Evolutionary conservation across 2,329 filamentous ascomycete species (phyloP), one percentile per base, ranked within the genome.

Genomic region (Tolypocladium tundrense): DNA sequence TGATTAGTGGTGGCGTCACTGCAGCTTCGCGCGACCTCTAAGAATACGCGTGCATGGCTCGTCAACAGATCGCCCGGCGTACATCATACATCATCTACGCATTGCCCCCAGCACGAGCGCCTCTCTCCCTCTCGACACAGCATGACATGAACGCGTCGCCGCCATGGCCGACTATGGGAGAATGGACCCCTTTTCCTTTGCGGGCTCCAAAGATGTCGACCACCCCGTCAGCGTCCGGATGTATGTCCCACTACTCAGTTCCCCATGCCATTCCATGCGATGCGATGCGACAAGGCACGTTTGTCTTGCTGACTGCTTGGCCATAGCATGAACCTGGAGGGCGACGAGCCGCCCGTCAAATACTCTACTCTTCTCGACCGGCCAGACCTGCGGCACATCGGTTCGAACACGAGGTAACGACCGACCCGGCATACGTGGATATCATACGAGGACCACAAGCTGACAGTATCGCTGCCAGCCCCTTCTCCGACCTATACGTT

Each of bases 171-270:
- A 74, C 60, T 73, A 72, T 66, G 72, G 71, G 65, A 71, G 69
- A 59, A 97, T 97, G 91, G 94, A 99, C 75, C 88, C 92, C 56
- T 97, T 96, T 74, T 96, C 92, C 37, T 97, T 97, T 77, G 92
- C 91, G 64, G 90, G 87, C 68, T 96, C 94, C 60, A 88, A 91
- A 63, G 86, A 90, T 72, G 80, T 97, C 65, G 82, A 91, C 65
- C 83, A 92, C 63, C 85, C 88, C 24, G 79, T 88, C 64, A 84
- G 78, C 74, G 77, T 88, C 66, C 82, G 84, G 72, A 85, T 88
- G 84, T 85, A 67, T 63, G 78, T 64, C 41, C 42, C 45, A 54
- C 43, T 57, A 35, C 41, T 53, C 14, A 43, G 37, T 39, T 55
- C 55, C 19, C 10, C 42, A n/a, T n/a, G 41, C 42, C 42, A 13